Conservation (phyloP, 164 flowering plant species). For the Magnolia officinalis region DNA sequence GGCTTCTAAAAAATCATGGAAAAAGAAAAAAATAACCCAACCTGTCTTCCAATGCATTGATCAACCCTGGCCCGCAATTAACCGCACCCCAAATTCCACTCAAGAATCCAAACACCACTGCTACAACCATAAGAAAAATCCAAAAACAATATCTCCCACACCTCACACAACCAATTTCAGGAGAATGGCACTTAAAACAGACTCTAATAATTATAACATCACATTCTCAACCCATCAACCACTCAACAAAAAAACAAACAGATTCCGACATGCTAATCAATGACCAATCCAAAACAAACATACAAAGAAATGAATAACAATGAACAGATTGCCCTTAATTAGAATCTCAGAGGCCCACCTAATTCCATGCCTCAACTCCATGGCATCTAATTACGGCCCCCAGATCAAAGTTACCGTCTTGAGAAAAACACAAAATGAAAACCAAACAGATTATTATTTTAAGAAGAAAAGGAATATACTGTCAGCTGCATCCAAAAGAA, state of each 20-base stretch:
- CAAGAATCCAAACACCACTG: too few relatives aligned
- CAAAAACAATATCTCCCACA: too few relatives aligned
- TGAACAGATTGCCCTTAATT: neutral
- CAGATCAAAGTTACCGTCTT: neutral
- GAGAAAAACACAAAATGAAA: neutral
- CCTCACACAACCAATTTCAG: neutral
- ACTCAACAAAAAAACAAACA: neutral
- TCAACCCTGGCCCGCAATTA: too few relatives aligned
- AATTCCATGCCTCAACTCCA: neutral
- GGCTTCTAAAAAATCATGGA: too few relatives aligned
- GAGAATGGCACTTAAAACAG: neutral
- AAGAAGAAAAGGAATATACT: neutral
- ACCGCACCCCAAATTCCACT: too few relatives aligned
- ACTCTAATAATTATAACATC: neutral
- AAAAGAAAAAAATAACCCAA: too few relatives aligned
- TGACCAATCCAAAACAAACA: neutral
- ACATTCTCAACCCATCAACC: neutral
- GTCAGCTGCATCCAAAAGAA: neutral
- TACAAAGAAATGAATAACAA: neutral
- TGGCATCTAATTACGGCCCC: neutral
- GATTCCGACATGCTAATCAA: neutral
- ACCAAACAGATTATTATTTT: neutral
- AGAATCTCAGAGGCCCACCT: neutral
- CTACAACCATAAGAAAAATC: too few relatives aligned
- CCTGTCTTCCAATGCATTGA: too few relatives aligned